A percentile compares a stretch with the other conserved stretches of the same genome.
phyloP scores from a whole-genome alignment of 768 basidiomycete genomes.

The Boletus eberwhitei region DNA sequence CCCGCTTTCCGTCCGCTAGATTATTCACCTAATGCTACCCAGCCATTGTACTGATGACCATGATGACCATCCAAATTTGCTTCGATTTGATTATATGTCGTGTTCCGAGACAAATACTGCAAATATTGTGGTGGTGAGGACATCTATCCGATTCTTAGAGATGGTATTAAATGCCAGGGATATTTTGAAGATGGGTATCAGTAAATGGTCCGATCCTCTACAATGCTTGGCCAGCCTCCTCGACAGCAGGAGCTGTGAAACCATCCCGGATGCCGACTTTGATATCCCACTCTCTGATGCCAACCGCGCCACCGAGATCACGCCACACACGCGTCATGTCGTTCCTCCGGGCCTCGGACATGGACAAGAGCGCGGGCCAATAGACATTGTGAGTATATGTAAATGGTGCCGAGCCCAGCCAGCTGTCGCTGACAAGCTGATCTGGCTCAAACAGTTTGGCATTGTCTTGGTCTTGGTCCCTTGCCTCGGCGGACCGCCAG shows the following conservation, averaged over 20 bases:
- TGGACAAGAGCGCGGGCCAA: constrained; percentile 61
- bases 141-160: not conserved
- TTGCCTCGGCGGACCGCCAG: constrained; percentile 24
- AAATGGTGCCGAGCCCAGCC: constrained; percentile 67
- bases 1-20: constrained; percentile 11
- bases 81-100: not conserved
- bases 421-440: constrained; percentile 66
- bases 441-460: constrained; percentile 56
- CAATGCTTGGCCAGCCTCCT: constrained; percentile 5
- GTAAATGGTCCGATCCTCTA: constrained; percentile 1
- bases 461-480: constrained; percentile 16
- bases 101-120: not conserved
- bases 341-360: constrained; percentile 50
- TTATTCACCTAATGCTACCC: constrained; percentile 25
- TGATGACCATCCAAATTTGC: constrained; percentile 18
- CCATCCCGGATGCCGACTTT: constrained; percentile 39
- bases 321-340: constrained; percentile 62
- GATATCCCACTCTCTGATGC: constrained; percentile 77
- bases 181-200: not conserved
- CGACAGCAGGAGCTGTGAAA: not conserved
- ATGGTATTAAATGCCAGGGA: not conserved
- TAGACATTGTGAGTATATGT: constrained; percentile 73
- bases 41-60: constrained; percentile 23
- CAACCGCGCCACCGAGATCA: constrained; percentile 62
- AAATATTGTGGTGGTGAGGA: not conserved